Base-by-base conservation (phyloP, 192 early-diverging fungal genomes). In the Spinellus fusiger region DNA sequence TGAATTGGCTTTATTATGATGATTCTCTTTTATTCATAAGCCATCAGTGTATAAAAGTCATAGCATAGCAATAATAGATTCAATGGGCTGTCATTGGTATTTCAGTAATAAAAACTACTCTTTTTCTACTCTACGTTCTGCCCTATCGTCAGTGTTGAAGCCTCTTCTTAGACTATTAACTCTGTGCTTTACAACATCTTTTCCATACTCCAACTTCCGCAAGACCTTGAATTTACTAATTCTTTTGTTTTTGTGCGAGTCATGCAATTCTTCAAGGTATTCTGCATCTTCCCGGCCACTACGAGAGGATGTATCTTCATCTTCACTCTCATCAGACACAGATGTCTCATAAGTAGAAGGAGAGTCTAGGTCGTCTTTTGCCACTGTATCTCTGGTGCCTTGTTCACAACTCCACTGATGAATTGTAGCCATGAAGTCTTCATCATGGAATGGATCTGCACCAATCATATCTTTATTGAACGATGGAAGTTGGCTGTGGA, bases 391-490 rank as follows among this genome's bases (percentile, higher is more conserved):
- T 3, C 40, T 29, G 6, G 56, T 52, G 0, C 12, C 37, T 26
- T 63, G 26, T 23, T 49, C 50, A n/a, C 62, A 51, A 12, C 56
- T 51, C 67, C 67, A 69, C 27, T 63, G 23, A n/a, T 59, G 48
- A 10, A 50, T 31, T 29, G 56, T 57, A 12, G 20, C 26, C 28
- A 63, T 59, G 12, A 58, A 34, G 3, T 56, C 46, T 16, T 62
- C 53, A 7, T 59, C 37, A 35, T 68, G 47, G 49, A 69, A 69
- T 13, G 60, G 61, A 38, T 69, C 31, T 15, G 56, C 55, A 22
- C 67, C 67, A 28, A 69, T 34, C 67, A 69, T 69, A 23, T 69
- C 67, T 4, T 33, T 51, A 1, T 27, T 37, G 38, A 62, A 69
- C 0, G 61, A 63, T 18, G 33, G 29, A 23, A 63, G 49, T 18